A percentile compares a stretch with the other conserved stretches of the same genome.
Conservation (phyloP, 495 filamentous ascomycete species). For the Evansstolkia leycettana region DNA sequence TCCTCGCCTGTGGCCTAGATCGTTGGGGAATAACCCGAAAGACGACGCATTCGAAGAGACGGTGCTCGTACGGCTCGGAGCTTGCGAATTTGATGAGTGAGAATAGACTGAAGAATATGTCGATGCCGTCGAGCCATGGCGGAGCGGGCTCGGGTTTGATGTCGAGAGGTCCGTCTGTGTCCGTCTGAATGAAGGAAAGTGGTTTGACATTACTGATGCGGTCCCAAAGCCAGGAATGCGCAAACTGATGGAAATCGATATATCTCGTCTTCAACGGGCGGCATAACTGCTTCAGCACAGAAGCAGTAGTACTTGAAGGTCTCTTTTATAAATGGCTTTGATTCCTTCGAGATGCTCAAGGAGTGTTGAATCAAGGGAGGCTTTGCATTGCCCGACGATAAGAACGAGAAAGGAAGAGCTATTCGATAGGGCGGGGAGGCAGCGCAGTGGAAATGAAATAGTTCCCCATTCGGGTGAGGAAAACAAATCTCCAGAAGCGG, state of each 20-base stretch:
- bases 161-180: conserved; percentile 52
- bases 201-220: conserved; percentile 27
- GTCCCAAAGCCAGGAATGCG: conserved; percentile 17
- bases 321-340: background rate
- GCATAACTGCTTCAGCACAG: conserved; percentile 31
- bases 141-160: conserved; percentile 45
- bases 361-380: conserved; percentile 24
- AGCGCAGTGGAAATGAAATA: too few relatives aligned
- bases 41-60: conserved; percentile 66
- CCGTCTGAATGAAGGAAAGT: conserved; percentile 40
- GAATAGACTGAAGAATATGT: conserved; percentile 71
- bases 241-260: conserved; percentile 13
- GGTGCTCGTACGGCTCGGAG: conserved; percentile 62
- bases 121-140: conserved; percentile 69
- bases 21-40: conserved; percentile 36
- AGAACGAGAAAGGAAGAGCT: conserved; percentile 2
- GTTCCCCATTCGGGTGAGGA: conserved; percentile 4
- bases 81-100: conserved; percentile 48
- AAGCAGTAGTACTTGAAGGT: conserved; percentile 11
- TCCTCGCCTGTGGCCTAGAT: conserved; percentile 56
- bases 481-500: conserved; percentile 37
- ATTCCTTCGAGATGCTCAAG: conserved; percentile 2
- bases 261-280: conserved; percentile 20
- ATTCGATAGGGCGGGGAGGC: conserved; percentile 1
- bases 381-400: conserved; percentile 11